Conservation (phyloP, 2,329 filamentous ascomycete genomes). For the Colletotrichum gloeosporioides region DNA sequence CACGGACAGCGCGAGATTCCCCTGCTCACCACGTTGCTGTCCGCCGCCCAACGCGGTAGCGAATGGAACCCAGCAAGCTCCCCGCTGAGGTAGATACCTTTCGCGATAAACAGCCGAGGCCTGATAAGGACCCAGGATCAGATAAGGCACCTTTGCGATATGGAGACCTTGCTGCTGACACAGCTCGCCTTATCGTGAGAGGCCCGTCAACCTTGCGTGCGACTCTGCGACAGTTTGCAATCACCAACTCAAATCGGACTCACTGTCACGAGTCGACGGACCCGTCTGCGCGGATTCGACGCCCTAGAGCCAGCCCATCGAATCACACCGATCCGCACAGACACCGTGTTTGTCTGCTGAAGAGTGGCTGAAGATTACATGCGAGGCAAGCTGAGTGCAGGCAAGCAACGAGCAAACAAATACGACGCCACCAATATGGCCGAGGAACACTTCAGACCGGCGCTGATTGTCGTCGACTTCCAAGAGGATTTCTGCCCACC, state of each 20-base stretch:
- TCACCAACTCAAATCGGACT: background rate
- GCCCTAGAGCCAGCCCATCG: background rate
- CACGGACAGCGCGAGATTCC: background rate
- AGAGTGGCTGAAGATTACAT: background rate
- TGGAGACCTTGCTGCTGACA: background rate
- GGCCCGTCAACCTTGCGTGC: background rate
- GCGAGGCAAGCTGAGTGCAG: background rate
- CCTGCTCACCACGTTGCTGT: background rate
- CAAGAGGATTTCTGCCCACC: constrained; percentile 96
- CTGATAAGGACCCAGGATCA: background rate
- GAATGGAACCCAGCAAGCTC: background rate
- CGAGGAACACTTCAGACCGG: constrained; percentile 46
- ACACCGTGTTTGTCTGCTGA: background rate
- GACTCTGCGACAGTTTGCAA: background rate
- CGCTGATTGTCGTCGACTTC: constrained; percentile 79
- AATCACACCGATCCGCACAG: background rate
- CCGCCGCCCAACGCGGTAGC: background rate
- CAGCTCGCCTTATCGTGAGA: background rate
- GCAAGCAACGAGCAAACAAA: background rate
- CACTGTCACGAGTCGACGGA: background rate
- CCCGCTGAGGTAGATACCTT: background rate
- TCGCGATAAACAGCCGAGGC: background rate
- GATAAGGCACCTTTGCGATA: background rate
- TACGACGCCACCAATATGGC: constrained; percentile 24
- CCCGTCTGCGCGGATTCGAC: background rate